Evolutionary conservation across 306 rosid species (phyloP), one percentile per base, ranked within the genome.

Genomic region (Amphicarpaea edgeworthii): DNA sequence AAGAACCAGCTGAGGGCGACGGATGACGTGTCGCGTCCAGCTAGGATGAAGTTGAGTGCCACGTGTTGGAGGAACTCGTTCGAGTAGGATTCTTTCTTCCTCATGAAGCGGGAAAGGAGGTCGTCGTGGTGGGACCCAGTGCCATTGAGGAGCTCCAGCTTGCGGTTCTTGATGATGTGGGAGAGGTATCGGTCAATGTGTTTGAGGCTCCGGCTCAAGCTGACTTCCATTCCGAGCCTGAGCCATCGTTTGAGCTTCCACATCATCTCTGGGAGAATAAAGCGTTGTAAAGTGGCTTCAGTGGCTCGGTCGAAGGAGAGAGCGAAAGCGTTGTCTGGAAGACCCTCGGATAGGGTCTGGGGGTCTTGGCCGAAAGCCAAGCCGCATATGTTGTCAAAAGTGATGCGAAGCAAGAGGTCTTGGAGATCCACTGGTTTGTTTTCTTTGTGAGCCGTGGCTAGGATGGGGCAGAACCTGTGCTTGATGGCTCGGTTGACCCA

Each of bases 331-430:
- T 83, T 80, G 1, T 83, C 89, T 0, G 89, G 89, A 6, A 86
- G 87, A 0, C 46, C 85, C 0, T 32, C 40, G 0, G 96, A 67
- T 2, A 93, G 78, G 0, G 98, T 94, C 1, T 88, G 82, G 0
- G 98, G 98, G 43, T 94, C 98, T 21, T 83, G 83, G 0, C 98
- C 98, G 6, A 94, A 94, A 6, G 98, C 73, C 79, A 93, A 66
- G 14, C 98, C 98, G 17, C 98, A 93, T n/a, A 93, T 93, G 81
- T 93, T 93, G 38, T 93, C 98, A 1, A 93, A 93, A 0, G 98
- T 93, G 82, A 93, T 91, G 1, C 98, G 91, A 24, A 93, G 97
- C 54, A 93, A 24, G 8, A 93, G 96, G 75, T 93, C 98, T 12
- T 93, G 98, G 3, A 93, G 85, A 50, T 93, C 98, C 0, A 93